phyloP scores from a whole-genome alignment of 805 yeast genomes.

The Lipomyces mesembrius region DNA sequence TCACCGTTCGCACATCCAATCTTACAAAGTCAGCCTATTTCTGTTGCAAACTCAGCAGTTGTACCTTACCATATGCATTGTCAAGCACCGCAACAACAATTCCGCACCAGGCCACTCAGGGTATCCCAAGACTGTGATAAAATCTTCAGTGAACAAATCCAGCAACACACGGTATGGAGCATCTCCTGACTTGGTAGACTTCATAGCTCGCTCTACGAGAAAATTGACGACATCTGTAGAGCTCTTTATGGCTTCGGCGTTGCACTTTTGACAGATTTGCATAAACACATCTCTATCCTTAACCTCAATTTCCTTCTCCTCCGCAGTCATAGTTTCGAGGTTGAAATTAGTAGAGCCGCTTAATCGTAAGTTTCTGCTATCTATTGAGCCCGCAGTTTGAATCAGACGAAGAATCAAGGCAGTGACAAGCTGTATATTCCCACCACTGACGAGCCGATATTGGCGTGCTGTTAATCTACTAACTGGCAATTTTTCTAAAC shows the following conservation, averaged over 20 bases:
- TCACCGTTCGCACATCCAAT: slow-evolving; percentile 44
- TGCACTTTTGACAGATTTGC: slow-evolving; percentile 22
- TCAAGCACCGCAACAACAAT: slow-evolving; percentile 47
- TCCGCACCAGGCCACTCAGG: slow-evolving; percentile 72
- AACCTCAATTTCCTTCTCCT: slow-evolving; percentile 22
- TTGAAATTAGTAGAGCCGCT: not conserved
- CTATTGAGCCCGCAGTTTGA: slow-evolving; percentile 48
- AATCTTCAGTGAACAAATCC: slow-evolving; percentile 63
- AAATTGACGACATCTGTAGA: slow-evolving; percentile 37
- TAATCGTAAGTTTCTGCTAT: not conserved
- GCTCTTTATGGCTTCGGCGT: slow-evolving; percentile 29
- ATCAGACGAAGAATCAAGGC: slow-evolving; percentile 53
- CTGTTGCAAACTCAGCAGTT: not conserved
- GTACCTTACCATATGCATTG: slow-evolving; percentile 25
- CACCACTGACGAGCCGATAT: slow-evolving; percentile 52
- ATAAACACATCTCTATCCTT: slow-evolving; percentile 19
- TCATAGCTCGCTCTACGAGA: slow-evolving; percentile 38
- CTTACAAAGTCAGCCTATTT: slow-evolving; percentile 9
- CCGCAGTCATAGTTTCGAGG: slow-evolving; percentile 12
- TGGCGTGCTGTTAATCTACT: slow-evolving; percentile 53
- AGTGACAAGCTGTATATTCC: slow-evolving; percentile 56
- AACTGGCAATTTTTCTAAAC: slow-evolving; percentile 56
- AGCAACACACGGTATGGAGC: slow-evolving; percentile 44
- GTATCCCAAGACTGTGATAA: slow-evolving; percentile 52
- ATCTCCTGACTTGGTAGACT: slow-evolving; percentile 37